Evolutionary conservation across 1,284 basidiomycete species (phyloP).

Genomic region (Coniferiporia sulphurascens): DNA sequence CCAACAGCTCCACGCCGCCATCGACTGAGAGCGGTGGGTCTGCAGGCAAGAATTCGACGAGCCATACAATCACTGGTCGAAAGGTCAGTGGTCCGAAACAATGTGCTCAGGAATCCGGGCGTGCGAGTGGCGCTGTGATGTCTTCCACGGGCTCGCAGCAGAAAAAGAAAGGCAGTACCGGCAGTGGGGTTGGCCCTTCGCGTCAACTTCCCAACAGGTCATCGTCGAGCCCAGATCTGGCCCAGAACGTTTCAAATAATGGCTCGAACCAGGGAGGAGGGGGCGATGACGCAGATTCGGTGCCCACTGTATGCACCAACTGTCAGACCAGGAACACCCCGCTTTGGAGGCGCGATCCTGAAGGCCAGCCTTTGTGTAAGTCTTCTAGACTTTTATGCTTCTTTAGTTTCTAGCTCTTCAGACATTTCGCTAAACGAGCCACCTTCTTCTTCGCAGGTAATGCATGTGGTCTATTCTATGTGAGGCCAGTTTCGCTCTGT

Average conservation of each 20-base stretch:
- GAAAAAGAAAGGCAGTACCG: slow-evolving; percentile 44
- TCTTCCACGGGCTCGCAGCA: slow-evolving; percentile 18
- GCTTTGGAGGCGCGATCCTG: slow-evolving; percentile 91
- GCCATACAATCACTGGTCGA: slow-evolving; percentile 27
- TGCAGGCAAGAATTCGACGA: slow-evolving; percentile 2
- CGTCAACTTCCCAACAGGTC: slow-evolving; percentile 32
- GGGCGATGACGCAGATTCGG: slow-evolving; percentile 59
- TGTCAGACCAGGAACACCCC: slow-evolving; percentile 96
- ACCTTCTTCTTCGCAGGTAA: slow-evolving; percentile 44
- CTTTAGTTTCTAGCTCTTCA: slow-evolving; percentile 6
- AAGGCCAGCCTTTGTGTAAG: slow-evolving; percentile 89
- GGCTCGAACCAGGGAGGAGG: slow-evolving; percentile 31
- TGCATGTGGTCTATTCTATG: slow-evolving; percentile 88
- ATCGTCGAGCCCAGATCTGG: slow-evolving; percentile 49
- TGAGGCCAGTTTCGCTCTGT: slow-evolving; percentile 40
- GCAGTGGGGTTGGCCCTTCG: slow-evolving; percentile 1
- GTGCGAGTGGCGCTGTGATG: slow-evolving; percentile 9
- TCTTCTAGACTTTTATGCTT: slow-evolving; percentile 23
- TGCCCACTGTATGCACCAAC: slow-evolving; percentile 86
- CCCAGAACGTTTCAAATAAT: slow-evolving; percentile 27
- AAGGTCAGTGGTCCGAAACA: slow-evolving; percentile 59
- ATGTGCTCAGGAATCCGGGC: slow-evolving; percentile 39
- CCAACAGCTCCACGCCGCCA: slow-evolving; percentile 65
- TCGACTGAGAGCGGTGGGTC: slow-evolving; percentile 31
- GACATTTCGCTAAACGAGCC: slow-evolving; percentile 5